Conservation (phyloP, 345 rosid species). For the Nasturtium officinale region DNA sequence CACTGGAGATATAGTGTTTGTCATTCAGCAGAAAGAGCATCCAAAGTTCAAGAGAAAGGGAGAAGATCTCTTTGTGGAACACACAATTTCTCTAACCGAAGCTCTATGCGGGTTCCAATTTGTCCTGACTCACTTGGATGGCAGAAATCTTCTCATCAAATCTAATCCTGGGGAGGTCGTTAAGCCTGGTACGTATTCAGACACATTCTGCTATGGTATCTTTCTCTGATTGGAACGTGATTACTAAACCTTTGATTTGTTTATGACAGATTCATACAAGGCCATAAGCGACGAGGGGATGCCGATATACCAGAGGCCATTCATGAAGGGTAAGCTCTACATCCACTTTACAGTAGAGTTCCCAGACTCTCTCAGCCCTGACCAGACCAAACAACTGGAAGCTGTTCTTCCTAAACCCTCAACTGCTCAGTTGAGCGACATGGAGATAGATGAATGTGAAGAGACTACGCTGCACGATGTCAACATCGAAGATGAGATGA, state of each 20-base stretch:
- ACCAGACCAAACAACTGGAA: constrained; percentile 59
- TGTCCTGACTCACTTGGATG: constrained; percentile 68
- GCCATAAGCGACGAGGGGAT: constrained; percentile 78
- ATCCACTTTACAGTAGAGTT: constrained; percentile 69
- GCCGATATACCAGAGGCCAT: constrained; percentile 70
- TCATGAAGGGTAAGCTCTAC: constrained; percentile 77
- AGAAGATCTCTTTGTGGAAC: constrained; percentile 77
- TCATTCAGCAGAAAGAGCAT: constrained; percentile 68
- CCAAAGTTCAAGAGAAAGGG: constrained; percentile 74
- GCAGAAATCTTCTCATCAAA: constrained; percentile 75
- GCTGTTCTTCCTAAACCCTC: constrained; percentile 53
- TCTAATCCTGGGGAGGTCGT: constrained; percentile 74
- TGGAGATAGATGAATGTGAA: constrained; percentile 81
- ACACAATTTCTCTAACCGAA: constrained; percentile 67
- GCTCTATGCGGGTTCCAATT: constrained; percentile 80
- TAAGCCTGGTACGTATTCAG: constrained; percentile 56
- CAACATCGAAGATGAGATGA: constrained; percentile 67
- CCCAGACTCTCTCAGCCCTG: constrained; percentile 55
- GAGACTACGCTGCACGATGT: constrained; percentile 74
- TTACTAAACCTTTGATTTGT: not conserved
- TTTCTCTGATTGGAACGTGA: not conserved
- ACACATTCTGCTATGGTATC: not conserved
- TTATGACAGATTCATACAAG: constrained; percentile 58
- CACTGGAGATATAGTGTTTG: constrained; percentile 75
- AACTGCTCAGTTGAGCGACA: constrained; percentile 51